Base-by-base conservation (phyloP, 257 asterid genomes). In the Solanum sitiens region DNA sequence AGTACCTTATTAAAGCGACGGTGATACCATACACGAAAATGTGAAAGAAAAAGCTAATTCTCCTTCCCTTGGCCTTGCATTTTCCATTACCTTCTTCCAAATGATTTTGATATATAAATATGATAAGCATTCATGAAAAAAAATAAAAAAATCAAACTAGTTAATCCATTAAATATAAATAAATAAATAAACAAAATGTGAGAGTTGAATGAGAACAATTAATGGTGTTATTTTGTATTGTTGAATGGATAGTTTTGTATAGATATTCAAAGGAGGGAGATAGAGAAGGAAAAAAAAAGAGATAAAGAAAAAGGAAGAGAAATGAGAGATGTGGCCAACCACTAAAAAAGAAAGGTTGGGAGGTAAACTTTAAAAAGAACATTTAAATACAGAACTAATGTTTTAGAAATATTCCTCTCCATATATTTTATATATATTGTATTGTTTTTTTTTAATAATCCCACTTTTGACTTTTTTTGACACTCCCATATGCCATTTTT, bases 261-360 rank as follows among this genome's bases (percentile, higher is more conserved):
- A 16, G 85, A 80, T 80, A 80, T 80, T 27, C 42, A 50, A 3
- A 30, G 44, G 12, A 47, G 45, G 70, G 42, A 76, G 79, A 59
- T 32, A 59, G 85, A 65, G 86, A 50, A 27, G 72, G 83, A 30
- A 74, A 30, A 74, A 74, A 13, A n/a, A 82, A 67, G 87, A 79
- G 44, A 20, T 20, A 88, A 61, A 76, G 87, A 68, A 77, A 86
- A 40, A 80, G 56, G 32, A 45, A 11, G 88, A 86, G 75, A 30
- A 65, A 33, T 83, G 25, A 85, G 92, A 92, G 88, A 89, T 47
- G 67, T 88, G 92, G 91, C 89, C 84, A 88, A 85, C 94, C 93
- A 89, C 91, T 89, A 79, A 79, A 76, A 84, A 88, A 80, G 68
- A 87, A 53, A 87, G 89, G 88, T 39, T 8, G 85, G 42, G 86